Base-by-base conservation (phyloP, 345 rosid species). In the Brassica nigra region DNA sequence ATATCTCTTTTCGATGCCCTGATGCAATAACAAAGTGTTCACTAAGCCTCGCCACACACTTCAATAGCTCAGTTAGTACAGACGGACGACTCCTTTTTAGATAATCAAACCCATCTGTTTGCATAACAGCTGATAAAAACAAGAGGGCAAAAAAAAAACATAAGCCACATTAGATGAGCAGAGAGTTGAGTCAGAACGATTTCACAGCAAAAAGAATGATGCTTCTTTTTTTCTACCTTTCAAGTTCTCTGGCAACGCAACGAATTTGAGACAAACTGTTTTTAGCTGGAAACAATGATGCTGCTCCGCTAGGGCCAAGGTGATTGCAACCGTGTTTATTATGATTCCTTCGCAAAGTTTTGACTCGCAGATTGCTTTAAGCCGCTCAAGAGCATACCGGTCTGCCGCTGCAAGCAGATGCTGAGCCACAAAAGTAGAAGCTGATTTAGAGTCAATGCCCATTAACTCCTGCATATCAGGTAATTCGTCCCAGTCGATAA, bases 401-500 rank as follows among this genome's bases (percentile, higher is more conserved):
- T 93, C 97, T 62, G 97, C 95, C 10, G 90, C 93, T 29, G 91
- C 97, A 71, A 90, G 92, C 9, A 93, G 85, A 79, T 93, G 98
- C 85, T 91, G 98, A 80, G 86, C 79, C 80, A 93, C 87, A 68
- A 88, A 86, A 31, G 93, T 90, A 28, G 89, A 90, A 8, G 86
- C 92, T 81, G 86, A 81, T 80, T 78, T 88, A 62, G 88, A 66
- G 37, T 80, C 84, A 70, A 85, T 62, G 75, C 94, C 93, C 66
- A 82, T 81, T 44, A 93, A 84, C 78, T 91, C 93, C 84, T 81
- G 84, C 88, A 93, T 66, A 77, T 91, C 87, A 15, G 97, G 92
- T 58, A 92, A 86, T 39, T 82, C 79, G 78, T 93, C 97, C 87
- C 89, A 90, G 86, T 93, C 91, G 62, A 93, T 87, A 62, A 89